Percentiles rank a stretch among this genome's conserved stretches.
These are phyloP conservation scores for Globisporangium polare DNA, from an alignment of 352 stramenopile species.

Conservation along the genomic window DNA sequence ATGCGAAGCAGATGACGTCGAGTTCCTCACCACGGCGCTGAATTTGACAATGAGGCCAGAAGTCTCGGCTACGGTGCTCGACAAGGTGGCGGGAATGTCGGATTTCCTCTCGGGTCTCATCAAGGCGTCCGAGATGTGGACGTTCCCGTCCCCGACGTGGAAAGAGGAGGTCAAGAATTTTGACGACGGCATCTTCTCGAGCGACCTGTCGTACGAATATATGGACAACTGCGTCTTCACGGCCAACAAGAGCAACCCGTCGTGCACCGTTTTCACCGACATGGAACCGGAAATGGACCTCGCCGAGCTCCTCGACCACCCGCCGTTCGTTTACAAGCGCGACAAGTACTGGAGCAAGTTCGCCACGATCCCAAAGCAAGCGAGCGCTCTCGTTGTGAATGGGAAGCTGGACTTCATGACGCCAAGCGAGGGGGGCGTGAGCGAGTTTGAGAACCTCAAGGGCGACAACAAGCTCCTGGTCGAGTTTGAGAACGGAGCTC, in stretches of 20 bases:
- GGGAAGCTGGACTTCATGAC: conserved; percentile 23
- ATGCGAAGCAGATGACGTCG: not conserved
- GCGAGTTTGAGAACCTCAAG: conserved; percentile 18
- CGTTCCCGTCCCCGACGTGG: conserved; percentile 16
- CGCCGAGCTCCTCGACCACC: not conserved
- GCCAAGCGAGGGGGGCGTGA: not conserved
- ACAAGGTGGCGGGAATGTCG: conserved; percentile 8
- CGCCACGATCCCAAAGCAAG: conserved; percentile 12
- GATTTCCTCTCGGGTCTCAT: conserved; percentile 22
- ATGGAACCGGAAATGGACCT: not conserved
- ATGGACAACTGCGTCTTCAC: conserved; percentile 16
- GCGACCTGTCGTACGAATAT: conserved; percentile 1
- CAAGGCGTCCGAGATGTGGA: conserved; percentile 26
- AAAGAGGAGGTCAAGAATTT: conserved; percentile 1
- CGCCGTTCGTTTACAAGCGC: conserved; percentile 17
- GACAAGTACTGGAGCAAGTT: conserved; percentile 28
- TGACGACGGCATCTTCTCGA: conserved; percentile 9
- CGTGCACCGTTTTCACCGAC: conserved; percentile 7
- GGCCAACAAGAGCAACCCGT: conserved; percentile 1
- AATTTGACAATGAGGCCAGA: not conserved
- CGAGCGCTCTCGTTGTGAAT: conserved; percentile 25
- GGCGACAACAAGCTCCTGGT: conserved; percentile 15
- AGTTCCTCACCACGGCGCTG: not conserved
- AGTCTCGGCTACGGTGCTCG: not conserved
- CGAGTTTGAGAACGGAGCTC: conserved; percentile 21